Evolutionary conservation across 23 red algal genomes (phyloP), one percentile per base, ranked within the genome.

Genomic region (Agarophyton chilense): DNA sequence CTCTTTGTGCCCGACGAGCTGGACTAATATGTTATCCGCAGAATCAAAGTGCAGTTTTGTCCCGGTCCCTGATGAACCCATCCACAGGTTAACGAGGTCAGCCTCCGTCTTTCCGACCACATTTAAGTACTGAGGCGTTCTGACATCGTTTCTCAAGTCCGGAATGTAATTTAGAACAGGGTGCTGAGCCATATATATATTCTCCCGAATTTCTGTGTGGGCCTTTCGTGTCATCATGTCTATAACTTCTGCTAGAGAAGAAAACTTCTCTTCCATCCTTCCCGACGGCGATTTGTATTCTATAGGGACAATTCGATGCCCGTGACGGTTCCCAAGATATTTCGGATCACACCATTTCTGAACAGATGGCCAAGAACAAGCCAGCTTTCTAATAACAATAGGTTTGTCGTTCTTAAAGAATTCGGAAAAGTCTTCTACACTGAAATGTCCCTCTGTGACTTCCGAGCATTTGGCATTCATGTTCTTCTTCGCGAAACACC

Each of bases 121-220:
- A 35, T 57, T 52, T 35, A 81, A 70, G 41, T 94, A 95, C 25
- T 79, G 33, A 2, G 93, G 93, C 44, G 63, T 63, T 18, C 50
- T 40, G 14, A 95, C 46, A 47, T 90, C 93, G 16, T 71, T 24
- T 77, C 54, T 72, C 61, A 95, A 26, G 44, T 26, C 40, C 29
- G 84, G 67, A 29, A 95, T 61, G 67, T 95, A 88, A 46, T 90
- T 63, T 33, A 95, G 53, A 19, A 95, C 47, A 19, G 82, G 82
- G 50, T 95, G 93, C 46, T 95, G 93, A 14, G 93, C 93, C 82
- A 95, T 83, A 53, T 95, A 95, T 40, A 83, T 26, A n/a, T 78
- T 55, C 10, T 65, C 52, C 26, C 36, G 52, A 24, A 10, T 65
- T 41, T 44, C 67, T 16, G 22, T 56, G 22, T 35, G 24, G 17